Base-by-base conservation (phyloP, 495 filamentous ascomycete species). In the Penicillium egyptiacum region DNA sequence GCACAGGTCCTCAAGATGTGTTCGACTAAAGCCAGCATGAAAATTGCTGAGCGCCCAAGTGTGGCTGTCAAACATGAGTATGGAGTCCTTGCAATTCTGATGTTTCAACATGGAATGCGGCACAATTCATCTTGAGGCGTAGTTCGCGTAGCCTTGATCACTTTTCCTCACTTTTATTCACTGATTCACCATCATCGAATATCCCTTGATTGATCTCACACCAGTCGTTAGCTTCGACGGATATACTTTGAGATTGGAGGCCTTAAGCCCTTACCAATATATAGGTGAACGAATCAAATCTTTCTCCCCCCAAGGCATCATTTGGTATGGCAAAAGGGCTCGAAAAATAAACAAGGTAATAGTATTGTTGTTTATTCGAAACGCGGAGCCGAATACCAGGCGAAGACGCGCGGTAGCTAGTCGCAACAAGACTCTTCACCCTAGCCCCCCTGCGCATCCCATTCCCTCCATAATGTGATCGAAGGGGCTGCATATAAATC, bases 401-500 rank as follows among this genome's bases (percentile, higher is more conserved):
- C 28, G 53, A 45, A 46, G 25, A 39, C 16, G 22, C 42, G 56
- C 23, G 37, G 37, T 10, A 49, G 26, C 19, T 5, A 26, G 23
- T 45, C 19, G 20, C n/a, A 58, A 53, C 25, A 26, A 26, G 14
- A 37, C 50, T 42, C 37, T 44, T 31, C n/a, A 11, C 17, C 44
- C 53, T 55, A 22, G 33, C 45, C 53, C 33, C 51, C 56, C 57
- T 55, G 52, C 23, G 47, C 10, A 28, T 54, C 4, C 26, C 47
- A 37, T 33, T 58, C 5, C 35, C 37, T 17, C 6, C n/a, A 19
- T 12, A 4, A 22, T 22, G 26, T 39, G 28, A 53, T 26, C 11
- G 22, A 61, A 59, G 56, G 63, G 60, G 39, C 45, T 40, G 22
- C 22, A 37, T 63, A 60, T 63, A 63, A 66, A 60, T 56, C n/a